phyloP scores from a whole-genome alignment of 192 early-diverging fungal genomes.

The Mortierella claussenii region DNA sequence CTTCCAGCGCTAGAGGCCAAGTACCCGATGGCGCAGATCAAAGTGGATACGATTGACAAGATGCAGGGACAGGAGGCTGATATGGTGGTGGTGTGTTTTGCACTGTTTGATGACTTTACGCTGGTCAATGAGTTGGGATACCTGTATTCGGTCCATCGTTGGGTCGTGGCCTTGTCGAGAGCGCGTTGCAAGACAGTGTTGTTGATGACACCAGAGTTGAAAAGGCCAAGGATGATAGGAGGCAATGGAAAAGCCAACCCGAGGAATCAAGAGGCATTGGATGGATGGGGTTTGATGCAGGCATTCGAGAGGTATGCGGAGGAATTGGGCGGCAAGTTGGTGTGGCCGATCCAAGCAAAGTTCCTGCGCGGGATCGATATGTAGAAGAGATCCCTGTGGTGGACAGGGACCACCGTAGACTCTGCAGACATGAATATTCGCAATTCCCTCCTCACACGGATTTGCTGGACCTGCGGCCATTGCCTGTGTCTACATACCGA shows the following conservation, averaged over 20 bases:
- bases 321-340: constrained; percentile 20
- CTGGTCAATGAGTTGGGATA: constrained; percentile 41
- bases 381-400: too few species aligned
- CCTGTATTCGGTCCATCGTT: constrained; percentile 57
- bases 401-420: too few species aligned
- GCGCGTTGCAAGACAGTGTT: constrained; percentile 56
- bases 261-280: constrained; percentile 17
- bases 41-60: constrained; percentile 63
- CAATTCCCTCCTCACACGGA: too few species aligned
- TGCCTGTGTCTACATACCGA: too few species aligned
- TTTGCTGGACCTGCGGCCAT: too few species aligned
- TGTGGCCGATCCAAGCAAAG: constrained; percentile 17
- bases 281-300: constrained; percentile 39
- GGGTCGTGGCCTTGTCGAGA: constrained; percentile 59
- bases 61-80: constrained; percentile 69
- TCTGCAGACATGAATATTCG: too few species aligned
- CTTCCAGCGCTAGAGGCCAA: constrained; percentile 8
- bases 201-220: constrained; percentile 40
- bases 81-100: constrained; percentile 70
- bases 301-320: constrained; percentile 30
- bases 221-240: constrained; percentile 32
- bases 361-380: constrained; percentile 16
- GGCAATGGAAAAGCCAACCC: constrained; percentile 20
- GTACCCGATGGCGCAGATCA: constrained; percentile 31
- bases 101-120: constrained; percentile 46